phyloP scores from a whole-genome alignment of 164 flowering plant genomes.

The Houttuynia cordata region DNA sequence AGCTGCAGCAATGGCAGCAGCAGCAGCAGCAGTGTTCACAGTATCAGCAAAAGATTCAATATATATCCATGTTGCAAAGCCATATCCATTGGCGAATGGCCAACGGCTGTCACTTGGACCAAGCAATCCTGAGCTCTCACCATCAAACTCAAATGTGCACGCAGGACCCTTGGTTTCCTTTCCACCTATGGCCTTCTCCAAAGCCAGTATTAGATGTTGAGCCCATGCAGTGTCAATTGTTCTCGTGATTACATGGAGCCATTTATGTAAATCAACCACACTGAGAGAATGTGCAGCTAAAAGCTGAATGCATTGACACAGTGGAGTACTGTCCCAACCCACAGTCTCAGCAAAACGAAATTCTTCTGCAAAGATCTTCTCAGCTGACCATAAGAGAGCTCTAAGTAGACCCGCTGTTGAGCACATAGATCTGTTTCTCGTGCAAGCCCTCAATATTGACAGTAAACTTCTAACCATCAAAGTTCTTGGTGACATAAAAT shows the following conservation, averaged over 20 bases:
- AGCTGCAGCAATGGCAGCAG: slow-evolving; percentile 97
- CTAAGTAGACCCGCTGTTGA: slow-evolving; percentile 68
- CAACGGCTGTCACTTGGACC: slow-evolving; percentile 98
- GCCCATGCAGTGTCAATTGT: slow-evolving; percentile 74
- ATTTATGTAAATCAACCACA: slow-evolving; percentile 61
- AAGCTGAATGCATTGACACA: slow-evolving; percentile 74
- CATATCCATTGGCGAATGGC: slow-evolving; percentile 94
- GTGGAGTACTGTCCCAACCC: slow-evolving; percentile 73
- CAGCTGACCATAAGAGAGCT: slow-evolving; percentile 68
- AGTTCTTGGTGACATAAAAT: slow-evolving; percentile 80
- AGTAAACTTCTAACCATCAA: slow-evolving; percentile 90
- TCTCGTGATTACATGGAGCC: slow-evolving; percentile 63
- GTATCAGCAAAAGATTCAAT: slow-evolving; percentile 99
- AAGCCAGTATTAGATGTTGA: slow-evolving; percentile 45
- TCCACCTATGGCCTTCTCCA: slow-evolving; percentile 88
- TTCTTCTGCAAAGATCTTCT: slow-evolving; percentile 53
- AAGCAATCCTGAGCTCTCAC: slow-evolving; percentile 97
- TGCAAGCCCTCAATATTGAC: slow-evolving; percentile 79
- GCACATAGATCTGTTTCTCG: slow-evolving; percentile 96
- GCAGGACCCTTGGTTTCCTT: slow-evolving; percentile 89
- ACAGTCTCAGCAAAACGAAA: slow-evolving; percentile 22
- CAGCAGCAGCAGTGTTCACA: slow-evolving; percentile 87
- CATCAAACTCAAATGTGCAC: slow-evolving; percentile 94
- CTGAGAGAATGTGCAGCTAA: slow-evolving; percentile 88
- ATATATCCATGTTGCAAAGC: slow-evolving; percentile 97